Base-by-base conservation (phyloP, 2,329 filamentous ascomycete species). In the Phaeosphaeriaceae sp. region DNA sequence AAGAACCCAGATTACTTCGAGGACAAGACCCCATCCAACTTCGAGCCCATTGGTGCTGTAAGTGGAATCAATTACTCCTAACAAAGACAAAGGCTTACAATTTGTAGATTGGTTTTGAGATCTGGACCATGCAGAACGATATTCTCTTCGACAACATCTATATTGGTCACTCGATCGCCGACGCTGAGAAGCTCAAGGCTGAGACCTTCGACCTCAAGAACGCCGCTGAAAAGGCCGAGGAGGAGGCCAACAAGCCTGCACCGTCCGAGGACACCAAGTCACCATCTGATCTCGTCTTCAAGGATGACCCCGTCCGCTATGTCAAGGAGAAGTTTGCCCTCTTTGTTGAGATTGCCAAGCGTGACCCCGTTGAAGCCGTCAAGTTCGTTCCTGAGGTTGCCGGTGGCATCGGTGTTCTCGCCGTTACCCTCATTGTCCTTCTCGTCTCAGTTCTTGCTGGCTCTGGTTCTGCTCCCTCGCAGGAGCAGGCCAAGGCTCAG, bases 81-180 rank as follows among this genome's bases (percentile, higher is more conserved):
- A 13, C n/a, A 13, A 36, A 35, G 17, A 18, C 13, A 23, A 18
- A 15, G 39, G 41, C 62, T 68, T 47, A 68, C 35, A 29, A 11
- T 9, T 0, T 11, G 11, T 70, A 92, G 89, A 92, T 97, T 79
- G 94, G 94, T 67, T 97, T 97, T 71, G 94, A 99, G 79, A 93
- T 99, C 80, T 99, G 94, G 94, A 97, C 94, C 69, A 99, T 99
- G 94, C 93, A 97, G 80, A 96, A 87, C 76, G 89, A 97, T 73
- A 97, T 99, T 67, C 88, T 97, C 69, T 97, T 99, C 70, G 91
- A 97, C 86, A 99, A 99, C 87, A 95, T 99, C 83, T 99, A 97
- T 85, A 92, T 99, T 74, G 94, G 94, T 58, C 94, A 99, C 86
- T 97, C 93, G 16, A 76, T 94, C 64, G 91, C 91, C 72, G 94